Conservation (phyloP, 1,284 basidiomycete species). For the Lignosus rhinocerotis region DNA sequence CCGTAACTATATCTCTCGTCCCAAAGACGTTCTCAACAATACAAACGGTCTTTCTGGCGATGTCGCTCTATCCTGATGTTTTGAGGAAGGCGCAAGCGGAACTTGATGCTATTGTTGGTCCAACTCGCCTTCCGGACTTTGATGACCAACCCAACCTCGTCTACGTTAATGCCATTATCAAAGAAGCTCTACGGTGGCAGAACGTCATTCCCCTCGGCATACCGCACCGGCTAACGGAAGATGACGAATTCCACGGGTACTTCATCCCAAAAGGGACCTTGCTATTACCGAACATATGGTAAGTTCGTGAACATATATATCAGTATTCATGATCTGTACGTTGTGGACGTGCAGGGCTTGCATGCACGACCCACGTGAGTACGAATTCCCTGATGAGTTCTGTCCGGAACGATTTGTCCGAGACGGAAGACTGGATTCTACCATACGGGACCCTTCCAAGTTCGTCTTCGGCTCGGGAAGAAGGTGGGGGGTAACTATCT, state of each 20-base stretch:
- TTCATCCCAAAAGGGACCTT: slow-evolving; percentile 21
- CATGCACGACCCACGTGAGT: slow-evolving; percentile 29
- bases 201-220: slow-evolving; percentile 17
- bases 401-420: slow-evolving; percentile 8
- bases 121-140: slow-evolving; percentile 25
- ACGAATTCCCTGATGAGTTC: slow-evolving; percentile 40
- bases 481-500: neutral
- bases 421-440: neutral
- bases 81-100: slow-evolving; percentile 31
- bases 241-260: slow-evolving; percentile 7
- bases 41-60: slow-evolving; percentile 34
- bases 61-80: slow-evolving; percentile 37
- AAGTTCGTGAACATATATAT: slow-evolving; percentile 1
- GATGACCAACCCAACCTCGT: slow-evolving; percentile 17
- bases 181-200: slow-evolving; percentile 25
- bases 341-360: neutral
- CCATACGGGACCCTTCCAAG: neutral
- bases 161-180: slow-evolving; percentile 24
- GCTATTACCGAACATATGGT: slow-evolving; percentile 21
- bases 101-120: slow-evolving; percentile 28
- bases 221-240: neutral
- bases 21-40: slow-evolving; percentile 23
- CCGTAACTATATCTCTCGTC: neutral
- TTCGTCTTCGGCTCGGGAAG: slow-evolving; percentile 8
- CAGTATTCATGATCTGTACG: neutral